Evolutionary conservation across 176 grass and related monocot genomes (phyloP).

Genomic region (Hordeum marinum): DNA sequence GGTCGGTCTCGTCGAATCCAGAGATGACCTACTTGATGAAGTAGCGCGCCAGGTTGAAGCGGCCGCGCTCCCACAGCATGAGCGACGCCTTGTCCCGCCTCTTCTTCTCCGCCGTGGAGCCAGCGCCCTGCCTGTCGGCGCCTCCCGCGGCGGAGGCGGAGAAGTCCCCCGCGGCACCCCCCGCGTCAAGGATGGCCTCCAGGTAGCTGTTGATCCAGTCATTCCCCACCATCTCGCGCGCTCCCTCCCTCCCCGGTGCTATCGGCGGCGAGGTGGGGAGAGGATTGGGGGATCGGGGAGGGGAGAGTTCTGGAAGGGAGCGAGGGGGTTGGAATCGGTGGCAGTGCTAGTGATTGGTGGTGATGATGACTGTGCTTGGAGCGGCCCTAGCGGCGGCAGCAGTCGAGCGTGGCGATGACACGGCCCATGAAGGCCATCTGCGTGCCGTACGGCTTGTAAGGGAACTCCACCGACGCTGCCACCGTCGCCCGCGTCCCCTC

Average conservation of each 20-base stretch:
- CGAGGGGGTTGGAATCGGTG: too few species aligned
- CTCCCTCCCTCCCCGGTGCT: not conserved
- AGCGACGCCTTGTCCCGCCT: slow-evolving; percentile 51
- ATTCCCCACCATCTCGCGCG: slow-evolving; percentile 43
- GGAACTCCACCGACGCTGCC: too few species aligned
- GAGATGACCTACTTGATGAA: slow-evolving; percentile 83
- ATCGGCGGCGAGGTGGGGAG: not conserved
- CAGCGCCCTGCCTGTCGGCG: not conserved
- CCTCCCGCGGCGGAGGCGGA: not conserved
- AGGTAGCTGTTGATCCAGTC: slow-evolving; percentile 83
- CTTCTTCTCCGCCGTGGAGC: not conserved
- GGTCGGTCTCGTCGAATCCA: slow-evolving; percentile 71
- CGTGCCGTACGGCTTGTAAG: slow-evolving; percentile 76
- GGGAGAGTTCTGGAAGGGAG: too few species aligned
- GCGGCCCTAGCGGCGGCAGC: slow-evolving; percentile 59
- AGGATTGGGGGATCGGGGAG: too few species aligned
- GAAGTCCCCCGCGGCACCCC: slow-evolving; percentile 30
- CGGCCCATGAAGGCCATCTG: slow-evolving; percentile 94
- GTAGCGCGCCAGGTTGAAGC: slow-evolving; percentile 70
- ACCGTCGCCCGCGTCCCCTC: too few species aligned
- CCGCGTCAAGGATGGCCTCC: slow-evolving; percentile 50
- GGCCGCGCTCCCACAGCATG: slow-evolving; percentile 42
- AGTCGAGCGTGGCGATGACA: too few species aligned
- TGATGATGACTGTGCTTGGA: too few species aligned
- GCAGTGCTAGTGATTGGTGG: too few species aligned